Conservation (phyloP, 2,329 filamentous ascomycete genomes). For the Microcera coccophila region DNA sequence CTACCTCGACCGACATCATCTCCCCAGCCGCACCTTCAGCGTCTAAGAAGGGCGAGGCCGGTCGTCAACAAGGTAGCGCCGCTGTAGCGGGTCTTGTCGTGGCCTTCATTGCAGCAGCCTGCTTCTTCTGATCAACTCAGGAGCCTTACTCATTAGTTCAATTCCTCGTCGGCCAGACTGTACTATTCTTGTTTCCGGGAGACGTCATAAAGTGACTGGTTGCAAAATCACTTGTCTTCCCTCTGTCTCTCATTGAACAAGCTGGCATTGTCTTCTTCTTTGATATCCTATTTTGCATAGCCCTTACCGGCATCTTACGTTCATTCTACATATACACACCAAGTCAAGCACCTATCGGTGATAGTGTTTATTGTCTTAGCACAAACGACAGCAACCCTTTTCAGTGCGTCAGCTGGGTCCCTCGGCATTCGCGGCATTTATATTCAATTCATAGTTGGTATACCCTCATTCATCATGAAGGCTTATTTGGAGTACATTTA, state of each 20-base stretch:
- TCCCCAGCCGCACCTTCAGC: conserved; percentile 31
- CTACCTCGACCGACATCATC: conserved; percentile 23
- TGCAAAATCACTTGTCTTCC: not conserved
- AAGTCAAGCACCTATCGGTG: conserved; percentile 28
- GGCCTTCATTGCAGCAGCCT: conserved; percentile 52
- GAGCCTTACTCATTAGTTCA: conserved; percentile 15
- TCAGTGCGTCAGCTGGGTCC: not conserved
- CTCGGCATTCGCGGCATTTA: conserved; percentile 18
- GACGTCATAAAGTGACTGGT: too few relatives aligned
- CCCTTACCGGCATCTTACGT: conserved; percentile 16
- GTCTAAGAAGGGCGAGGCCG: conserved; percentile 43
- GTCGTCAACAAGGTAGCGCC: conserved; percentile 45
- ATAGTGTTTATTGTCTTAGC: conserved; percentile 34
- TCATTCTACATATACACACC: conserved; percentile 26
- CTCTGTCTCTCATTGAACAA: conserved; percentile 9
- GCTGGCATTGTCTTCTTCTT: conserved; percentile 23
- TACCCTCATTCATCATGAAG: conserved; percentile 27
- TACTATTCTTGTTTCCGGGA: conserved; percentile 4
- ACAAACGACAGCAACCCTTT: not conserved
- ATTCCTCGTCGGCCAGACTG: conserved; percentile 17
- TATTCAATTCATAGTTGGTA: conserved; percentile 30
- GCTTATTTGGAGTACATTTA: too few relatives aligned
- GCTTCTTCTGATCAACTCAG: conserved; percentile 38
- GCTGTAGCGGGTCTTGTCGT: conserved; percentile 53
- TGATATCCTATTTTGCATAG: conserved; percentile 15